Evolutionary conservation across 2,329 filamentous ascomycete genomes (phyloP).

Genomic region (Pseudofabraea citricarpa): DNA sequence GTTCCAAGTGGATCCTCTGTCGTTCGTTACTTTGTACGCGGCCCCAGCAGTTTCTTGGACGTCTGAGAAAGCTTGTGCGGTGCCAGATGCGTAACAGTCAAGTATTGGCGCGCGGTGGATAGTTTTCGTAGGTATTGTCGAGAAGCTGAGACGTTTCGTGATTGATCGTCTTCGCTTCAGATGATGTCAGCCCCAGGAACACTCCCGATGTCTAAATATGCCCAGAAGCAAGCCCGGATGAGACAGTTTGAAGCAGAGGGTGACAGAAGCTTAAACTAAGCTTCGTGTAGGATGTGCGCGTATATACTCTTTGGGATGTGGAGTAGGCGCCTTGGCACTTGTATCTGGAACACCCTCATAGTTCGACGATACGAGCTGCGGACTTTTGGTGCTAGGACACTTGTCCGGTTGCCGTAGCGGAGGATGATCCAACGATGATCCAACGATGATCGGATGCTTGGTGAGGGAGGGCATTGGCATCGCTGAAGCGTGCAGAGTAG

Average conservation of each 20-base stretch:
- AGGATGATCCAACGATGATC: too few species aligned
- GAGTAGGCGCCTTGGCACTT: not conserved
- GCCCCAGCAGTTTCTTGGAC: constrained; percentile 8
- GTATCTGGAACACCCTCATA: not conserved
- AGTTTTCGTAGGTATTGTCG: constrained; percentile 12
- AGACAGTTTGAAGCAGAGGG: constrained; percentile 22
- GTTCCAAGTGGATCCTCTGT: constrained; percentile 1
- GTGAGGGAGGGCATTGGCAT: not conserved
- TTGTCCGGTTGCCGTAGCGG: too few species aligned
- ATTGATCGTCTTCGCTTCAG: constrained; percentile 22
- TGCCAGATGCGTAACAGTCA: constrained; percentile 4
- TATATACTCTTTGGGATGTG: too few species aligned
- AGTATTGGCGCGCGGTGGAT: constrained; percentile 8
- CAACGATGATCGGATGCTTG: not conserved
- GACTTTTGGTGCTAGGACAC: not conserved
- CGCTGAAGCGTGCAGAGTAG: not conserved
- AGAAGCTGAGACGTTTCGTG: constrained; percentile 18
- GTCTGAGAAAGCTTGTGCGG: constrained; percentile 17
- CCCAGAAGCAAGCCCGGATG: constrained; percentile 16
- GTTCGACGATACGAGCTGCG: not conserved
- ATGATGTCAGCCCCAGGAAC: constrained; percentile 20
- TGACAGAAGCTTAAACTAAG: constrained; percentile 24
- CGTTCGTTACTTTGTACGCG: constrained; percentile 8
- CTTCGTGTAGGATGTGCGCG: not conserved
- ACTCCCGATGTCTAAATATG: constrained; percentile 9